Conservation (phyloP, 1,284 basidiomycete species). For the Malassezia dermatis region DNA sequence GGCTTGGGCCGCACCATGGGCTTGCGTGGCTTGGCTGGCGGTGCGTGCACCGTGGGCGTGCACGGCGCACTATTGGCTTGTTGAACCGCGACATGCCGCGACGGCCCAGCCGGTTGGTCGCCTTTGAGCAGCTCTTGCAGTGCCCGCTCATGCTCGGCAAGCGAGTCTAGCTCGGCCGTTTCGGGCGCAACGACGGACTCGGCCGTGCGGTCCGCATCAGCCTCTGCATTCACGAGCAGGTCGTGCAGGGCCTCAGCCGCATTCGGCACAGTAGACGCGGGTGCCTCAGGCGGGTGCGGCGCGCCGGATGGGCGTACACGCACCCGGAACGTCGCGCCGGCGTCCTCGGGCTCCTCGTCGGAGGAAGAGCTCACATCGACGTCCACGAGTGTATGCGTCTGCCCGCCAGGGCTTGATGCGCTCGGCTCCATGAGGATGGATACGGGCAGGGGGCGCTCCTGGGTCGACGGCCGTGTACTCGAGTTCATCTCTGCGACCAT, state of each 20-base stretch:
- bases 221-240: background rate
- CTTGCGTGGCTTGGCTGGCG: background rate
- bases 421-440: conserved; percentile 1
- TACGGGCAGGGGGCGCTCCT: background rate
- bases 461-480: background rate
- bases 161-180: background rate
- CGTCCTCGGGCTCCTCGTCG: conserved; percentile 16
- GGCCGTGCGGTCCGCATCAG: background rate
- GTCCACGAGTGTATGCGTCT: background rate
- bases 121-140: background rate
- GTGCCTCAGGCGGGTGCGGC: background rate
- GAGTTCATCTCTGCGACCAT: background rate
- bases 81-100: background rate
- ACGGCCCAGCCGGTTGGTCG: background rate
- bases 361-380: background rate
- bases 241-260: background rate
- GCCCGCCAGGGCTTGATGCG: background rate
- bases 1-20: background rate
- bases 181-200: background rate
- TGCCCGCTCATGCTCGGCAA: conserved; percentile 13
- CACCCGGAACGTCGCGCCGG: background rate
- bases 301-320: background rate
- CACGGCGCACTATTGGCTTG: background rate
- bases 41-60: background rate
- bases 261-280: background rate